Conservation (phyloP, 768 basidiomycete genomes). For the Mycena galericulata region DNA sequence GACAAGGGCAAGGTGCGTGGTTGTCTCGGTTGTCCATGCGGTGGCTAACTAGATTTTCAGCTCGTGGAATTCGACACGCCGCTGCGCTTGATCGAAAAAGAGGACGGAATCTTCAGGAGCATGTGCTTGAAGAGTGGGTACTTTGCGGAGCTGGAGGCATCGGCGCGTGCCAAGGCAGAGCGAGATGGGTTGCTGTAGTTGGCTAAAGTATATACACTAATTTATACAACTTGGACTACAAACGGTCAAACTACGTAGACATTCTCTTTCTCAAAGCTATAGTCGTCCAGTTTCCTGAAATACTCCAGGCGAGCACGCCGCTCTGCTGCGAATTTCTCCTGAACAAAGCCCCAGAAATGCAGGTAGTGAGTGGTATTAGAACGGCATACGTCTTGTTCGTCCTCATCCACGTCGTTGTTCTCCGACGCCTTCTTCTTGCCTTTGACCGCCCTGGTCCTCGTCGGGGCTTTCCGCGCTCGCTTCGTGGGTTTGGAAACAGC, state of each 20-base stretch:
- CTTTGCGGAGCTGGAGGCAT: conserved; percentile 30
- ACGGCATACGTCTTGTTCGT: conserved; percentile 25
- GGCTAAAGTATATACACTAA: background rate
- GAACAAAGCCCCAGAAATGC: too few relatives aligned
- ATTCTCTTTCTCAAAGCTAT: conserved; percentile 67
- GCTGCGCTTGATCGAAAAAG: conserved; percentile 57
- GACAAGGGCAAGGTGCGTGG: conserved; percentile 54
- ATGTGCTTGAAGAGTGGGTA: conserved; percentile 61
- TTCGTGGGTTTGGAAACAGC: conserved; percentile 25
- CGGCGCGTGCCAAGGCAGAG: conserved; percentile 14
- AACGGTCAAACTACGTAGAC: conserved; percentile 64
- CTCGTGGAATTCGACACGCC: conserved; percentile 63
- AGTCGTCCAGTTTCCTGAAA: conserved; percentile 63
- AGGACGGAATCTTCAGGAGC: conserved; percentile 60
- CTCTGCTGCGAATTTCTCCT: conserved; percentile 58
- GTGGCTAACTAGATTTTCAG: background rate
- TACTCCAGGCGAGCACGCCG: conserved; percentile 66
- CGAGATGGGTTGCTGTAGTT: background rate
- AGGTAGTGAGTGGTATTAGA: too few relatives aligned
- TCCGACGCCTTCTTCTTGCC: conserved; percentile 28
- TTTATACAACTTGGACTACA: background rate
- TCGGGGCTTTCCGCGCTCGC: conserved; percentile 9
- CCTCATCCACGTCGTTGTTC: conserved; percentile 23
- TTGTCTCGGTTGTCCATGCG: too few relatives aligned
- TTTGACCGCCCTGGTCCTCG: conserved; percentile 19